A percentile compares a stretch with the other conserved stretches of the same genome.
These are phyloP conservation scores for Ascochyta pisi DNA, from an alignment of 2,329 filamentous ascomycete genomes.

Conservation along the genomic window DNA sequence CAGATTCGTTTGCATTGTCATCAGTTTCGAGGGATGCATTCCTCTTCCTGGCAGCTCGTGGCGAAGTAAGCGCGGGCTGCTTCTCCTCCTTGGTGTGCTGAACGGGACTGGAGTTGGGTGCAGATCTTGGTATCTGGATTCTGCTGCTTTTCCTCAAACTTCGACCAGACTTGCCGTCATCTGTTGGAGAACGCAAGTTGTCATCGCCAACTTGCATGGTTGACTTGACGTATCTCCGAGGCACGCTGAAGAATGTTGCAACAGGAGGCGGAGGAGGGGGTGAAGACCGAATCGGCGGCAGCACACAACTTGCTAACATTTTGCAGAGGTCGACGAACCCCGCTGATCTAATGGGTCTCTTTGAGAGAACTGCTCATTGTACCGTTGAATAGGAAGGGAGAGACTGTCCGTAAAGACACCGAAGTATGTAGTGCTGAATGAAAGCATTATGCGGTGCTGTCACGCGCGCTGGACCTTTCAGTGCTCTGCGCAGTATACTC, in stretches of 20 bases:
- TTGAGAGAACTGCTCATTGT: slow-evolving; percentile 46
- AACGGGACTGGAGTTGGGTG: slow-evolving; percentile 17
- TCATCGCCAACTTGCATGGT: slow-evolving; percentile 39
- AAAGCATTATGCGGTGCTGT: slow-evolving; percentile 39
- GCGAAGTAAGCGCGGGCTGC: slow-evolving; percentile 28
- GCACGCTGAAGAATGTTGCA: slow-evolving; percentile 45
- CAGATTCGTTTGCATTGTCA: slow-evolving; percentile 22
- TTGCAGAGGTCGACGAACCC: slow-evolving; percentile 31
- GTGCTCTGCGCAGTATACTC: slow-evolving; percentile 27
- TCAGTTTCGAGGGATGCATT: slow-evolving; percentile 28
- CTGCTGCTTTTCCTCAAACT: slow-evolving; percentile 40
- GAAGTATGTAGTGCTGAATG: slow-evolving; percentile 24
- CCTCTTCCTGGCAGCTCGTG: slow-evolving; percentile 35
- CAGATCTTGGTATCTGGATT: slow-evolving; percentile 34
- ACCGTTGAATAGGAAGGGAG: slow-evolving; percentile 37
- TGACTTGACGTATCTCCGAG: slow-evolving; percentile 44
- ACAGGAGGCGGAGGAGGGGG: slow-evolving; percentile 31
- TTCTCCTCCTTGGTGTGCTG: slow-evolving; percentile 29
- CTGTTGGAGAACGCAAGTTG: slow-evolving; percentile 23
- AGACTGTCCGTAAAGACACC: slow-evolving; percentile 16
- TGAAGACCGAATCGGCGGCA: slow-evolving; percentile 40
- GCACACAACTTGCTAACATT: slow-evolving; percentile 45
- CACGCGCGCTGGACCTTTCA: slow-evolving; percentile 14
- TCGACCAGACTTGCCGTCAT: slow-evolving; percentile 30
- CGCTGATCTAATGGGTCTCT: slow-evolving; percentile 39